Evolutionary conservation across 148 eudicot genomes (phyloP).

Genomic region (Drosera capensis): DNA sequence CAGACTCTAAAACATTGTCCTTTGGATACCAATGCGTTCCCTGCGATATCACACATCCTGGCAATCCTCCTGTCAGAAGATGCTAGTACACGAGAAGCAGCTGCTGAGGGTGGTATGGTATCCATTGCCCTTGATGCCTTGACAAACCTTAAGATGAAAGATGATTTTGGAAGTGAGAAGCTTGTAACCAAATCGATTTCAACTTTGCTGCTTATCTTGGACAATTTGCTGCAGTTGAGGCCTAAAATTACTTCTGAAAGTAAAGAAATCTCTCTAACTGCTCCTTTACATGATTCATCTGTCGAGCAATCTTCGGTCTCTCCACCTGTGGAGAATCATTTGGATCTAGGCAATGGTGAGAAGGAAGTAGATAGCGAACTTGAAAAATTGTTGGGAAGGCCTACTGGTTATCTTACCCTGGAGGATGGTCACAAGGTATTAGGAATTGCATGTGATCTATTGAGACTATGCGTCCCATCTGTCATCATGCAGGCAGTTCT

Average conservation of each 20-base stretch:
- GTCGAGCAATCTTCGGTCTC: slow-evolving; percentile 24
- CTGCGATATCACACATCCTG: slow-evolving; percentile 71
- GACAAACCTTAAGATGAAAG: slow-evolving; percentile 28
- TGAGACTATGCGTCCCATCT: slow-evolving; percentile 62
- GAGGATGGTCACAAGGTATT: slow-evolving; percentile 66
- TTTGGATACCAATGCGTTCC: slow-evolving; percentile 47
- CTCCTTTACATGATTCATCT: slow-evolving; percentile 22
- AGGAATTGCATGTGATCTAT: slow-evolving; percentile 60
- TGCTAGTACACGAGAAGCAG: slow-evolving; percentile 55
- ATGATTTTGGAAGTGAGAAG: slow-evolving; percentile 31
- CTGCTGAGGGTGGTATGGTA: slow-evolving; percentile 56
- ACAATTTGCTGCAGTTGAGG: slow-evolving; percentile 68
- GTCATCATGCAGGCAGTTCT: slow-evolving; percentile 90
- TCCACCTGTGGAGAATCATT: slow-evolving; percentile 20
- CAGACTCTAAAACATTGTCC: slow-evolving; percentile 65
- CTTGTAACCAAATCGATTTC: slow-evolving; percentile 50
- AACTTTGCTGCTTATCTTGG: slow-evolving; percentile 80
- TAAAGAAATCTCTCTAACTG: slow-evolving; percentile 18
- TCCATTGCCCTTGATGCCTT: slow-evolving; percentile 47
- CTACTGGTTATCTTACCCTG: slow-evolving; percentile 70
- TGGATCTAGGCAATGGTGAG: slow-evolving; percentile 15
- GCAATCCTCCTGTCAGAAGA: slow-evolving; percentile 88
- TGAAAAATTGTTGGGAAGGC: slow-evolving; percentile 62
- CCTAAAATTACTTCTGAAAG: slow-evolving; percentile 42
- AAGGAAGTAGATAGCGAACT: slow-evolving; percentile 27